phyloP scores from a whole-genome alignment of 371 early-diverging fungal genomes.

The Zychaea mexicana region DNA sequence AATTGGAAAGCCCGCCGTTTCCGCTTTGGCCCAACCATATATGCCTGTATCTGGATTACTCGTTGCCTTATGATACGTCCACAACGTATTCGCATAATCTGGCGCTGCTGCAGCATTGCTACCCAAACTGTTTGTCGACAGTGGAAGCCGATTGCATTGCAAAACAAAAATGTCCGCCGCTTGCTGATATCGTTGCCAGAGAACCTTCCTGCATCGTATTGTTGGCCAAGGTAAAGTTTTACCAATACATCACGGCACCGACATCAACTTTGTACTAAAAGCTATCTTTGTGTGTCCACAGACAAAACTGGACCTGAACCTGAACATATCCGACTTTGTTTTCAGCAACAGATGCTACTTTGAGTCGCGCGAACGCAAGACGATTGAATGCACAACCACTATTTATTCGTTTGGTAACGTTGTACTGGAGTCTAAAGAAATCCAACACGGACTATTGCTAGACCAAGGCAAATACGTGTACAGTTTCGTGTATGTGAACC shows the following conservation, averaged over 20 bases:
- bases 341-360: conserved; percentile 55
- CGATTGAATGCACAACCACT: conserved; percentile 62
- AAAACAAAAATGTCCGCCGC: conserved; percentile 38
- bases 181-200: conserved; percentile 24
- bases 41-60: conserved; percentile 48
- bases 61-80: conserved; percentile 38
- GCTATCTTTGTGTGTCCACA: neutral
- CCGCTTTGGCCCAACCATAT: conserved; percentile 50
- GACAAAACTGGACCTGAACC: conserved; percentile 47
- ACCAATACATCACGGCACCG: too few relatives aligned
- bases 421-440: conserved; percentile 61
- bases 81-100: conserved; percentile 37
- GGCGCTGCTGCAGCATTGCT: conserved; percentile 44
- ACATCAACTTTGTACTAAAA: neutral
- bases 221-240: conserved; percentile 33
- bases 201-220: conserved; percentile 11
- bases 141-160: conserved; percentile 19
- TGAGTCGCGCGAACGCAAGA: conserved; percentile 49
- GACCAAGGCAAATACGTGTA: conserved; percentile 49
- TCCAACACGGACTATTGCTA: conserved; percentile 52
- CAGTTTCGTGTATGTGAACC: conserved; percentile 59
- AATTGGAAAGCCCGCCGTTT: conserved; percentile 4
- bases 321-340: conserved; percentile 42
- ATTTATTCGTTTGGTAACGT: conserved; percentile 68
- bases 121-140: conserved; percentile 27